Conservation (phyloP, 2,329 filamentous ascomycete genomes). For the Colletotrichum simmondsii region DNA sequence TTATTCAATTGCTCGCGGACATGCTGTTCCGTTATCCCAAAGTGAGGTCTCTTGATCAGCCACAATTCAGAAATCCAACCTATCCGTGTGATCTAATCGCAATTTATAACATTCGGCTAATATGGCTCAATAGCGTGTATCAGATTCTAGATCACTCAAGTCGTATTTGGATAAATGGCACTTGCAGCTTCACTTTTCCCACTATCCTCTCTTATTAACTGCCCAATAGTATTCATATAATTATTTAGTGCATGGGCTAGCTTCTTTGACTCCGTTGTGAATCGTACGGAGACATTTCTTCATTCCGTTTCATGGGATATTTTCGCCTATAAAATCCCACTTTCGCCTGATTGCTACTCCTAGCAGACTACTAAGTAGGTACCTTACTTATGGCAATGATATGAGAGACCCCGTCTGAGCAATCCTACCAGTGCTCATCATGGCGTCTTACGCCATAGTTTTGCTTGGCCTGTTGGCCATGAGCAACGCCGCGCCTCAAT, state of each 20-base stretch:
- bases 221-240: not conserved
- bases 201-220: not conserved
- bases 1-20: not conserved
- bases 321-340: not conserved
- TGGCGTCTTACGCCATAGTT: not conserved
- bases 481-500: slow-evolving; percentile 13
- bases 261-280: not conserved
- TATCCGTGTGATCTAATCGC: not conserved
- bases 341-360: not conserved
- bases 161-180: not conserved
- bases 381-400: not conserved
- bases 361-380: not conserved
- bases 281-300: not conserved
- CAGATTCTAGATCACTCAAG: too few relatives aligned
- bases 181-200: not conserved
- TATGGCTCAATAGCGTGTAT: not conserved
- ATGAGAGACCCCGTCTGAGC: not conserved
- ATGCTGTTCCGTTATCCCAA: too few relatives aligned
- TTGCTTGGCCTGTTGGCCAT: slow-evolving; percentile 10
- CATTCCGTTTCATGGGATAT: too few relatives aligned
- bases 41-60: not conserved
- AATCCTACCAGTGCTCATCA: not conserved
- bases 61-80: not conserved
- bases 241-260: not conserved
- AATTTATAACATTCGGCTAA: not conserved